These are phyloP conservation scores for Russula sp. DNA, from an alignment of 768 basidiomycete genomes.

Conservation along the genomic window DNA sequence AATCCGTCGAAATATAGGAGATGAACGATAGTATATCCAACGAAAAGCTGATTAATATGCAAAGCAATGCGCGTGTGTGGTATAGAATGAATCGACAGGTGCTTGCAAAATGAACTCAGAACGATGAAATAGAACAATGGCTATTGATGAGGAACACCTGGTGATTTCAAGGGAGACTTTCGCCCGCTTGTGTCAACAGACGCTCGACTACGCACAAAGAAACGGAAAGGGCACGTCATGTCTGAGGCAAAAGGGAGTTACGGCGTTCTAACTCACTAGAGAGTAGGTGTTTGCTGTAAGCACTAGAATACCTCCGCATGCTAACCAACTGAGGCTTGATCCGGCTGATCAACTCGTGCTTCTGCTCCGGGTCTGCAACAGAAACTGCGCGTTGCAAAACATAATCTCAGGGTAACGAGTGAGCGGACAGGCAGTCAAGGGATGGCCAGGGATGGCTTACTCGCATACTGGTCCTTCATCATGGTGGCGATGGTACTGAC, in stretches of 20 bases:
- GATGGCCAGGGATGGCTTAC: constrained; percentile 45
- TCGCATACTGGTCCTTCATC: constrained; percentile 89
- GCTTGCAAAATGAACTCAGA: constrained; percentile 19
- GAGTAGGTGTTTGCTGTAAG: constrained; percentile 76
- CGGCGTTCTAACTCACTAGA: constrained; percentile 54
- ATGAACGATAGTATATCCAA: constrained; percentile 24
- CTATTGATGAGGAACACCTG: constrained; percentile 6
- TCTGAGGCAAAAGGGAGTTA: constrained; percentile 9
- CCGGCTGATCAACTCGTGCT: constrained; percentile 56
- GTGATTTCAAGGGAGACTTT: constrained; percentile 18
- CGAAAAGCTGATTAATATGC: constrained; percentile 27
- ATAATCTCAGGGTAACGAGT: constrained; percentile 54
- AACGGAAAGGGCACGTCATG: constrained; percentile 7
- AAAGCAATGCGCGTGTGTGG: constrained; percentile 21
- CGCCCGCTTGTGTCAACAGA: constrained; percentile 40
- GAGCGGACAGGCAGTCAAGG: constrained; percentile 8
- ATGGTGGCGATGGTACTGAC: constrained; percentile 62
- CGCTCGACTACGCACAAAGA: constrained; percentile 55
- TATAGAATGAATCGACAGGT: constrained; percentile 22
- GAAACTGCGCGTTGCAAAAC: constrained; percentile 77
- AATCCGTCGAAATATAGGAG: constrained; percentile 11
- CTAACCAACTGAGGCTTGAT: constrained; percentile 65
- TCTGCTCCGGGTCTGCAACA: constrained; percentile 70
- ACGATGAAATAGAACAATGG: constrained; percentile 15
- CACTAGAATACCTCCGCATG: constrained; percentile 69